phyloP scores from a whole-genome alignment of 2,329 filamentous ascomycete species.

The Pezizomycotina sp. region DNA sequence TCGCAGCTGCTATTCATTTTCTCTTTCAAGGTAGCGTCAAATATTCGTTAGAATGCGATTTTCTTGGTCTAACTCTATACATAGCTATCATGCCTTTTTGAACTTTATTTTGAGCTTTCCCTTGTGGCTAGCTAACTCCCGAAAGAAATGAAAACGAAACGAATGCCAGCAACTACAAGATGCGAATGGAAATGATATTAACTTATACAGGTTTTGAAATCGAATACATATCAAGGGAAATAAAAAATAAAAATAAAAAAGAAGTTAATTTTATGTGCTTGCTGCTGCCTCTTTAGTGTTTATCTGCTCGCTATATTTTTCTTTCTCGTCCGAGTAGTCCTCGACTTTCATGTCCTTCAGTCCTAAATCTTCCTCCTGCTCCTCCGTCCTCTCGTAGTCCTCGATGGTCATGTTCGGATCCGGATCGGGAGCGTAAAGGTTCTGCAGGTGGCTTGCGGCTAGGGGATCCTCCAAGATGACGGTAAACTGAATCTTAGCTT shows the following conservation, averaged over 20 bases:
- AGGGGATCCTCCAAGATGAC: constrained; percentile 74
- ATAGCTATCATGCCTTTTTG: too few species aligned
- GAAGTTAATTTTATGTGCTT: too few species aligned
- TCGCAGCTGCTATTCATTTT: too few species aligned
- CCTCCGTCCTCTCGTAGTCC: constrained; percentile 71
- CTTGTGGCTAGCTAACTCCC: too few species aligned
- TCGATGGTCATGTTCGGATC: constrained; percentile 69
- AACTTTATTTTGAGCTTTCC: too few species aligned
- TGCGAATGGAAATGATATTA: neutral
- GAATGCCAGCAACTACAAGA: too few species aligned
- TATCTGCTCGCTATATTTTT: constrained; percentile 7
- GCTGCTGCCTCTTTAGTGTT: too few species aligned
- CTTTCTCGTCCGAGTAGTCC: constrained; percentile 51
- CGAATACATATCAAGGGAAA: neutral
- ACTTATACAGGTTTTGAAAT: neutral
- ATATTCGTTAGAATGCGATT: too few species aligned
- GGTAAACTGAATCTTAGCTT: constrained; percentile 63
- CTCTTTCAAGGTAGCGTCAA: too few species aligned
- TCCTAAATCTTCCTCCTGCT: constrained; percentile 88
- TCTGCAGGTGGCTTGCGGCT: constrained; percentile 86
- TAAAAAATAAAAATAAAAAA: too few species aligned
- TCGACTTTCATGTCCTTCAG: constrained; percentile 86
- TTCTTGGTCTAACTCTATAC: too few species aligned
- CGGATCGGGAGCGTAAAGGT: constrained; percentile 58
- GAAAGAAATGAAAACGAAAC: too few species aligned